Evolutionary conservation across 1,284 basidiomycete genomes (phyloP).

Genomic region (Somion occarium): DNA sequence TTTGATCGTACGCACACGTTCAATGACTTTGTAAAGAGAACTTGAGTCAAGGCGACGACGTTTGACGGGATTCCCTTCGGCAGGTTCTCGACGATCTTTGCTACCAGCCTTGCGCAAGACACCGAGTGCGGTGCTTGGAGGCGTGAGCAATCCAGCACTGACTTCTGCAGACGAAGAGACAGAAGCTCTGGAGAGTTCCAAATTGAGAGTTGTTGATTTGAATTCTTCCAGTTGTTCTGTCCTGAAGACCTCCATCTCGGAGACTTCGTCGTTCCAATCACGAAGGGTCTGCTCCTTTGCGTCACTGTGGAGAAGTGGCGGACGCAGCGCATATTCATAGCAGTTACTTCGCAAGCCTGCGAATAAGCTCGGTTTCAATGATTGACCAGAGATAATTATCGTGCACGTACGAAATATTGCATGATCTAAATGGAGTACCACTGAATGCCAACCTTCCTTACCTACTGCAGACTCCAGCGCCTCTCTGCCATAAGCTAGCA

Average conservation of each 20-base stretch:
- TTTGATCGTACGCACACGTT: background rate
- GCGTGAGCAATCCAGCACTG: background rate
- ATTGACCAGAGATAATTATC: background rate
- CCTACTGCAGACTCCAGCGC: background rate
- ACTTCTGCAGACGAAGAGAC: background rate
- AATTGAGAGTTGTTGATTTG: background rate
- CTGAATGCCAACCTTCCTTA: background rate
- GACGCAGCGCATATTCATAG: background rate
- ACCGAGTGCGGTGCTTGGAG: background rate
- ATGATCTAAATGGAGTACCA: background rate
- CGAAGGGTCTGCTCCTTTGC: background rate
- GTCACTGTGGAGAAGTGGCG: background rate
- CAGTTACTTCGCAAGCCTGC: background rate
- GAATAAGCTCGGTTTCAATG: background rate
- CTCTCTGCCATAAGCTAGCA: background rate
- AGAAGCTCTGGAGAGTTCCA: background rate
- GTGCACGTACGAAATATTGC: background rate
- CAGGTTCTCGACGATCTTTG: background rate
- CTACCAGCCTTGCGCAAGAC: background rate
- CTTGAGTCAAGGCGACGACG: background rate
- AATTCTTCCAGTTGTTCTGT: slow-evolving; percentile 2
- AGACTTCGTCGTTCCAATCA: background rate
- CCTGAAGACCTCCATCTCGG: background rate
- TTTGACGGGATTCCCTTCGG: background rate
- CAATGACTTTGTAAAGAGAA: background rate